Evolutionary conservation across 176 grass and related monocot genomes (phyloP).

Genomic region (Oropetium thomaeum): DNA sequence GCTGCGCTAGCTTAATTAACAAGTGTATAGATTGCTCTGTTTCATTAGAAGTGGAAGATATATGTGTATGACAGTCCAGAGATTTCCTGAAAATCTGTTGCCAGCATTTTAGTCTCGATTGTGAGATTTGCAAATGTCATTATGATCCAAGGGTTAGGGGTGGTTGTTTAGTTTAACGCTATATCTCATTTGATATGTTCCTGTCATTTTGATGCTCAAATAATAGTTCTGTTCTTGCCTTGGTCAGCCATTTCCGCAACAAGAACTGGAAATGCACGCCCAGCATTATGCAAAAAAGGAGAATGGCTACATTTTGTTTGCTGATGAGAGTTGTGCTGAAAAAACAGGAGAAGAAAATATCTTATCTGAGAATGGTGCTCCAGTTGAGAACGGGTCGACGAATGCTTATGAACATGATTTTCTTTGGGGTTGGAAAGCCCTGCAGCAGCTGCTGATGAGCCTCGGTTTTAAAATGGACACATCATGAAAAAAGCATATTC

Average conservation of each 20-base stretch:
- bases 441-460: slow-evolving; percentile 44
- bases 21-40: neutral
- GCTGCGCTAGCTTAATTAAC: slow-evolving; percentile 3
- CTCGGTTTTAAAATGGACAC: slow-evolving; percentile 49
- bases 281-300: neutral
- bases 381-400: slow-evolving; percentile 17
- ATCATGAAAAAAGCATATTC: slow-evolving; percentile 36
- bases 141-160: neutral
- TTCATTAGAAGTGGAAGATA: neutral
- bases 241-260: slow-evolving; percentile 16
- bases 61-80: neutral
- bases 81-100: neutral
- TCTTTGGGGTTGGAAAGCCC: slow-evolving; percentile 56
- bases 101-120: neutral
- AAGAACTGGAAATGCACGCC: slow-evolving; percentile 5
- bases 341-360: neutral
- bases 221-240: neutral
- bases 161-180: neutral
- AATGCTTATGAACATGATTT: slow-evolving; percentile 37
- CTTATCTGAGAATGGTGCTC: slow-evolving; percentile 21
- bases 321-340: slow-evolving; percentile 16
- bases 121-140: neutral
- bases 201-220: neutral
- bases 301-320: neutral
- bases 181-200: neutral